phyloP scores from a whole-genome alignment of 2,329 filamentous ascomycete species.

The Pseudocercospora cruenta region DNA sequence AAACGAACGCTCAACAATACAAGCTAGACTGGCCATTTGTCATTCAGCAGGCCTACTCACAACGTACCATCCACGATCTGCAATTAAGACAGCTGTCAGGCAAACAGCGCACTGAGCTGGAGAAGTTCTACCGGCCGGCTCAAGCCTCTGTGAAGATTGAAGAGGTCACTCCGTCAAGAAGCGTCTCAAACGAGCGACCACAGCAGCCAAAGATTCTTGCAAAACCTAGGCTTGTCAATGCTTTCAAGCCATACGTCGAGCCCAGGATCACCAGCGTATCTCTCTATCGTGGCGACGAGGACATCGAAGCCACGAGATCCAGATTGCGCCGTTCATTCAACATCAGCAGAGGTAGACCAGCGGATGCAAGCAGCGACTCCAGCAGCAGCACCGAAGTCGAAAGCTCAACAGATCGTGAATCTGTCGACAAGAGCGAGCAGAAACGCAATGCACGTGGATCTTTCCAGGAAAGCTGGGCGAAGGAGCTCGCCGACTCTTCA shows the following conservation, averaged over 20 bases:
- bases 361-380: neutral
- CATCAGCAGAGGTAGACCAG: neutral
- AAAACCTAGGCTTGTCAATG: neutral
- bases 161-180: neutral
- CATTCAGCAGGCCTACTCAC: neutral
- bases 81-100: neutral
- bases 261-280: neutral
- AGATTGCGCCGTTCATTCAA: neutral
- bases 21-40: neutral
- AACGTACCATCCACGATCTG: neutral
- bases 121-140: neutral
- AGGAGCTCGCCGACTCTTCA: neutral
- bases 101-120: neutral
- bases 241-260: neutral
- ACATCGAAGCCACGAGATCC: neutral
- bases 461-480: conserved; percentile 19
- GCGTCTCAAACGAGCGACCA: neutral
- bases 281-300: neutral
- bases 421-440: conserved; percentile 1
- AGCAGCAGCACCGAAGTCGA: conserved; percentile 11
- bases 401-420: conserved; percentile 12
- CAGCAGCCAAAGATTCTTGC: neutral
- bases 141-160: neutral
- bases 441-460: conserved; percentile 14
- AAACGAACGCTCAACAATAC: neutral